Percentiles rank a stretch among this genome's conserved stretches.
Evolutionary conservation across 371 early-diverging fungal species (phyloP).

Genomic region (Lichtheimia hyalospora): DNA sequence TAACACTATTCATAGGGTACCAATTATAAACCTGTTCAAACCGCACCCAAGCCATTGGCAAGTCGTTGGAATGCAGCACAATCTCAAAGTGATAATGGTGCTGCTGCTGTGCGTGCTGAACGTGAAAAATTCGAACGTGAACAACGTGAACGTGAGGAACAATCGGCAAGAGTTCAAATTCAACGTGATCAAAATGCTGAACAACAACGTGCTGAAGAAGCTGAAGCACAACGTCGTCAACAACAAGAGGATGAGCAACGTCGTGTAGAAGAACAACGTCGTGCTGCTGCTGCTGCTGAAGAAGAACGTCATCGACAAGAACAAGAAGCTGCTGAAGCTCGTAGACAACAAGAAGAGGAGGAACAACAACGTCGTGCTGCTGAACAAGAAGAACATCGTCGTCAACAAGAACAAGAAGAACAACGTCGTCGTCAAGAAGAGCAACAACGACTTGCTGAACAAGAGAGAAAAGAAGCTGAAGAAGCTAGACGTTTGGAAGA

Average conservation of each 20-base stretch:
- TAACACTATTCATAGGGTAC: constrained; percentile 23
- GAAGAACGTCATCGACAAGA: constrained; percentile 1
- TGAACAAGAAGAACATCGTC: constrained; percentile 15
- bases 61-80: constrained; percentile 36
- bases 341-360: constrained; percentile 19
- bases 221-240: constrained; percentile 26
- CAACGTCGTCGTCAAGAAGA: constrained; percentile 24
- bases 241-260: constrained; percentile 27
- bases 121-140: constrained; percentile 53
- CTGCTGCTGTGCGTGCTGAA: constrained; percentile 46
- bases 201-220: constrained; percentile 31
- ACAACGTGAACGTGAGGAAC: constrained; percentile 55
- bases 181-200: constrained; percentile 20
- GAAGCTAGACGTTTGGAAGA: constrained; percentile 14
- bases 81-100: constrained; percentile 22
- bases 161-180: constrained; percentile 19
- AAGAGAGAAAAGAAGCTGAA: constrained; percentile 13
- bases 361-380: constrained; percentile 3
- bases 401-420: constrained; percentile 37
- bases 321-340: constrained; percentile 17
- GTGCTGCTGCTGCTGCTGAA: neutral
- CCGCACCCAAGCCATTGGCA: constrained; percentile 44
- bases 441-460: constrained; percentile 17
- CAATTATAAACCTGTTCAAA: constrained; percentile 44
- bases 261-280: constrained; percentile 7